Conservation (phyloP, 495 filamentous ascomycete species). For the Annulohypoxylon stygium region DNA sequence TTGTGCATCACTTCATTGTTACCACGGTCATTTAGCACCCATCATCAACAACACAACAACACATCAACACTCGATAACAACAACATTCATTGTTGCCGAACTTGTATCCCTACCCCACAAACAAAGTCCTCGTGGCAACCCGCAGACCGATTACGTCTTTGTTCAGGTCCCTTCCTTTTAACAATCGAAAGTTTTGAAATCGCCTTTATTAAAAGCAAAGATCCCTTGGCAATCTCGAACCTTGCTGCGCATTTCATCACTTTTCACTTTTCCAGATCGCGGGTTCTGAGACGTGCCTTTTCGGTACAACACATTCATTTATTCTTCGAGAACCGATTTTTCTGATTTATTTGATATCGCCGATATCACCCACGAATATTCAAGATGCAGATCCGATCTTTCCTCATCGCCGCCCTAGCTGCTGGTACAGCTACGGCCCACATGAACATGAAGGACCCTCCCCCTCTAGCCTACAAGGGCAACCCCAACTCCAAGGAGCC, state of each 20-base stretch:
- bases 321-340: conserved; percentile 22
- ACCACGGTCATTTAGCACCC: conserved; percentile 44
- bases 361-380: conserved; percentile 16
- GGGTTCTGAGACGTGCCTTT: conserved; percentile 35
- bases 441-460: conserved; percentile 70
- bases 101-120: conserved; percentile 10
- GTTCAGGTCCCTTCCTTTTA: conserved; percentile 25
- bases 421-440: conserved; percentile 63
- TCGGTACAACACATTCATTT: conserved; percentile 39
- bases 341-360: conserved; percentile 12
- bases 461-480: conserved; percentile 65
- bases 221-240: conserved; percentile 21
- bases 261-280: conserved; percentile 20
- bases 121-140: conserved; percentile 33
- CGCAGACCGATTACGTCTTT: conserved; percentile 15
- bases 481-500: conserved; percentile 61
- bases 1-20: conserved; percentile 40
- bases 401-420: conserved; percentile 50
- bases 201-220: conserved; percentile 28
- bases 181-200: conserved; percentile 8
- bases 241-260: conserved; percentile 14
- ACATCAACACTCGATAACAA: conserved; percentile 16
- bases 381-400: conserved; percentile 56
- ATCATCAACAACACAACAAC: background rate
- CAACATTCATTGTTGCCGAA: conserved; percentile 25